A percentile compares a stretch with the other conserved stretches of the same genome.
phyloP scores from a whole-genome alignment of 2,329 filamentous ascomycete genomes.

The Aspergillus sergii region DNA sequence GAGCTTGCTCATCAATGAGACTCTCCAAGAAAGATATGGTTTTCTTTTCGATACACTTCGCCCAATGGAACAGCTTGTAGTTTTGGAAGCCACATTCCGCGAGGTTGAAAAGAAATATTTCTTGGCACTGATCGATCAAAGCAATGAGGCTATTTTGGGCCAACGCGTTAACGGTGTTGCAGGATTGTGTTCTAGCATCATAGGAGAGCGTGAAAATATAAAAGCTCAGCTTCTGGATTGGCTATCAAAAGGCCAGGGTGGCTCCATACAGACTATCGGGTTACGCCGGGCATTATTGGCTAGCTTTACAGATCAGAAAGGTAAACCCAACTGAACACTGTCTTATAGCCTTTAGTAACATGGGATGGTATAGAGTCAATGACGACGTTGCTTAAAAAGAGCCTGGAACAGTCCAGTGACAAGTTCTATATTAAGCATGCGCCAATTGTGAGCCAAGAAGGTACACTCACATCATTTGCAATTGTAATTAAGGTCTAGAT shows the following conservation, averaged over 20 bases:
- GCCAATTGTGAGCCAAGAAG: constrained; percentile 85
- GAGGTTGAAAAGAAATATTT: constrained; percentile 47
- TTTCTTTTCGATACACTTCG: constrained; percentile 48
- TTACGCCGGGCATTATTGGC: constrained; percentile 69
- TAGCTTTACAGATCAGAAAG: constrained; percentile 56
- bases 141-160: constrained; percentile 11
- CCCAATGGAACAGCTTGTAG: constrained; percentile 50
- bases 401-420: constrained; percentile 76
- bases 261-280: constrained; percentile 65
- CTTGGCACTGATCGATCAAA: constrained; percentile 19
- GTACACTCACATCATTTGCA: constrained; percentile 45
- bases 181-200: constrained; percentile 56
- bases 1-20: constrained; percentile 35
- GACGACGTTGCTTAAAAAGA: constrained; percentile 62
- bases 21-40: constrained; percentile 34
- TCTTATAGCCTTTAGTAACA: background rate
- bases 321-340: constrained; percentile 30
- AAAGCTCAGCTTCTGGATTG: constrained; percentile 63
- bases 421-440: constrained; percentile 84
- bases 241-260: constrained; percentile 66
- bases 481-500: background rate
- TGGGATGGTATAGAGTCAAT: constrained; percentile 38
- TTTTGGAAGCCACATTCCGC: constrained; percentile 50
- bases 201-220: constrained; percentile 52
- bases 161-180: constrained; percentile 60